Evolutionary conservation across 2,329 filamentous ascomycete species (phyloP), one percentile per base, ranked within the genome.

Genomic region (Penicillium sp.): DNA sequence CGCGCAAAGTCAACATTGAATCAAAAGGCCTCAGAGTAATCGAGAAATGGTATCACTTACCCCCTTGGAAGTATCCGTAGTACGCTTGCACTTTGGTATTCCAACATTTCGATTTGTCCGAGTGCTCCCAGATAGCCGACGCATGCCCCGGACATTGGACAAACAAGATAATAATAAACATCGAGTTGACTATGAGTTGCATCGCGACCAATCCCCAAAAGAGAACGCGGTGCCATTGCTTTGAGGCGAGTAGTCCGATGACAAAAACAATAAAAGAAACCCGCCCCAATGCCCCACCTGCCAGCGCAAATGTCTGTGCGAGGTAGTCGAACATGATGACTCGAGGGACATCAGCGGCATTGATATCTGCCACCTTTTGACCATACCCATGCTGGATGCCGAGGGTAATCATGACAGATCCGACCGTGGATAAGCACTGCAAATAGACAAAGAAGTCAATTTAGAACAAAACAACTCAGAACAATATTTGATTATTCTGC

Each of bases 21-120:
- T 19, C 35, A 39, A 14, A 3, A 13, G 2, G n/a, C n/a, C n/a
- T 42, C 16, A 19, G n/a, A 2, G 19, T 7, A 10, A 3, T 42
- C 19, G 3, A n/a, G 8, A 9, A 21, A 6, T 13, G 19, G 9
- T 23, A 8, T 35, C 10, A 19, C 64, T 37, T 57, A 69, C 69
- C 54, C 39, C 68, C 65, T 50, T 69, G 62, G 21, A 69, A 69
- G 39, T 69, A 71, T 2, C 65, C 66, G 53, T 68, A 72, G 39
- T 67, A 60, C 14, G 67, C 59, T 47, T 69, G 67, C 19, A 70
- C 60, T 21, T 46, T 55, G 3, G 57, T 29, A 35, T 61, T 45
- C 64, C 63, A 65, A 49, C 69, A 72, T 27, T 62, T 61, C 2
- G 33, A 55, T 13, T 60, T 53, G 2, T 59, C 61, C 0, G 37